phyloP scores from a whole-genome alignment of 2,329 filamentous ascomycete species.

The Fusarium incarnatum region DNA sequence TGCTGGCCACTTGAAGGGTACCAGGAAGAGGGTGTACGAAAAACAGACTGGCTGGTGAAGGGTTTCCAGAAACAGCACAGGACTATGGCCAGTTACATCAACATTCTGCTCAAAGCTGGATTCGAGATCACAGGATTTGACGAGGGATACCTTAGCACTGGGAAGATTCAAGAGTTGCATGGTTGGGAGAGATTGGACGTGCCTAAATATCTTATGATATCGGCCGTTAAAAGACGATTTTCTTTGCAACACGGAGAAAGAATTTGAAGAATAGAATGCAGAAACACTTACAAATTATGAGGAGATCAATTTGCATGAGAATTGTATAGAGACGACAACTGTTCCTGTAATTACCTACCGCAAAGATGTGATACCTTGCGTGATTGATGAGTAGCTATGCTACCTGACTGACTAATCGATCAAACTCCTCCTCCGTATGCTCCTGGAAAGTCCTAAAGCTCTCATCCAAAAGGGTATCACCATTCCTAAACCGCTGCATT shows the following conservation, averaged over 20 bases:
- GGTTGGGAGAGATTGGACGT: neutral
- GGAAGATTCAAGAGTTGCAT: fast-evolving
- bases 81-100: neutral
- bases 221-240: neutral
- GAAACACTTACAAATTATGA: too few relatives aligned
- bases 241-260: too few relatives aligned
- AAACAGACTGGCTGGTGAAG: neutral
- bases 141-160: neutral
- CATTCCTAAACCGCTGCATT: conserved; percentile 39
- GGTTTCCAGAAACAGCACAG: neutral
- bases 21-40: neutral
- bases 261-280: too few relatives aligned
- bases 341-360: too few relatives aligned
- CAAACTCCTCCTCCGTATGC: conserved; percentile 40
- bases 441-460: conserved; percentile 19
- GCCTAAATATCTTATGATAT: neutral
- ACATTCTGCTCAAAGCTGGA: neutral
- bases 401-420: conserved; percentile 31
- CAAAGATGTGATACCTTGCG: too few relatives aligned
- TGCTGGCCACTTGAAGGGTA: neutral
- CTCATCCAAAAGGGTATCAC: conserved; percentile 9
- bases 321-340: too few relatives aligned
- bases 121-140: neutral
- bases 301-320: too few relatives aligned
- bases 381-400: neutral